phyloP scores from a whole-genome alignment of 139 green algal genomes.

The Eudorina sp. region DNA sequence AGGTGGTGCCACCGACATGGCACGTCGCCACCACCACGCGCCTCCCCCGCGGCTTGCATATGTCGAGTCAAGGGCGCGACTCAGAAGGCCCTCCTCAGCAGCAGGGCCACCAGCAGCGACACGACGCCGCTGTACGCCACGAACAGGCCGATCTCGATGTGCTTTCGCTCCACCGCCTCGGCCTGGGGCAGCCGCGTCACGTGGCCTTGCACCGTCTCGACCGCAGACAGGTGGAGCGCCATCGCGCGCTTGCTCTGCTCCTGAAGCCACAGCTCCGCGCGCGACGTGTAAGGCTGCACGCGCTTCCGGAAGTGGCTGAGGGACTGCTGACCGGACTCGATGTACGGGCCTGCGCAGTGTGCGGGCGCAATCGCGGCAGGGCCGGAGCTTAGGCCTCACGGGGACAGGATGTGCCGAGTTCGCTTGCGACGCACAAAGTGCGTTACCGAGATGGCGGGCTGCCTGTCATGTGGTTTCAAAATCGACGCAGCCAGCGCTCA shows the following conservation, averaged over 20 bases:
- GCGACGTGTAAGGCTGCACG: neutral
- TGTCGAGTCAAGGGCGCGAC: no score
- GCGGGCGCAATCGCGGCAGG: neutral
- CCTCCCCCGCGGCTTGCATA: no score
- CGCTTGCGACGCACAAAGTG: neutral
- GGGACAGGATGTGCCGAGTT: neutral
- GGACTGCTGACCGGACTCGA: neutral
- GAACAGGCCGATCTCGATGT: neutral
- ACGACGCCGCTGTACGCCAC: neutral
- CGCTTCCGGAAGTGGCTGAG: neutral
- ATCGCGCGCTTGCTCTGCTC: neutral
- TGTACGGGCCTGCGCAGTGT: neutral
- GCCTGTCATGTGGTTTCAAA: no score
- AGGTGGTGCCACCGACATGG: no score
- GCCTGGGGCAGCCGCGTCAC: neutral
- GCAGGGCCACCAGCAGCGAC: neutral
- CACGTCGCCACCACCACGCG: no score
- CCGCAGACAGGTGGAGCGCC: neutral
- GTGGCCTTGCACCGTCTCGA: neutral
- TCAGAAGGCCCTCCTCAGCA: no score
- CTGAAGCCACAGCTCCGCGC: neutral
- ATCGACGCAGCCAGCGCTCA: neutral
- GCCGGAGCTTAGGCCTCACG: neutral
- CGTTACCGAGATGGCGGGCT: no score
- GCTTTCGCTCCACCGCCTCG: neutral